Conservation (phyloP, 306 rosid genomes). For the Carpinus fangiana region DNA sequence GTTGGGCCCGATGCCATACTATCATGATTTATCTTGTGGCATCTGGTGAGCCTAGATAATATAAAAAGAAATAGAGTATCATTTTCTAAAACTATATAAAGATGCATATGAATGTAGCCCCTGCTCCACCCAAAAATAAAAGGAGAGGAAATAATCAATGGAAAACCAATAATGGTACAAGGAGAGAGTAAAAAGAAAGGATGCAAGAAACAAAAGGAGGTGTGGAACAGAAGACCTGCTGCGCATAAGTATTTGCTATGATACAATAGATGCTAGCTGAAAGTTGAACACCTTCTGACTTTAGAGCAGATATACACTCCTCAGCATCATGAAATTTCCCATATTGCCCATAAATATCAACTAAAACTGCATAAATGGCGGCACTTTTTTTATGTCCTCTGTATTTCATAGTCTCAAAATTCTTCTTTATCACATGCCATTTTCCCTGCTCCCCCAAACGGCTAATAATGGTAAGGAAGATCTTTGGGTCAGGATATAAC, state of each 20-base stretch:
- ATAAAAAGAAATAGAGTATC: not conserved
- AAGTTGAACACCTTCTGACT: constrained; percentile 55
- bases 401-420: constrained; percentile 56
- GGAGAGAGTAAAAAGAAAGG: not conserved
- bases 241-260: constrained; percentile 79
- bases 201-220: constrained; percentile 4
- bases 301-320: constrained; percentile 60
- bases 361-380: constrained; percentile 59
- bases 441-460: constrained; percentile 75
- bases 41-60: not conserved
- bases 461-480: constrained; percentile 63
- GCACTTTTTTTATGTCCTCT: constrained; percentile 52
- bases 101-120: not conserved
- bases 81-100: not conserved
- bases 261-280: constrained; percentile 60
- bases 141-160: not conserved
- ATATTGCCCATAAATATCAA: constrained; percentile 76
- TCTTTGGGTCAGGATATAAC: constrained; percentile 79
- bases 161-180: not conserved
- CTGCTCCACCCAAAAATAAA: not conserved
- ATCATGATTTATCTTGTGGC: not conserved
- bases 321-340: constrained; percentile 64
- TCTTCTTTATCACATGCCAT: constrained; percentile 60
- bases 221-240: constrained; percentile 48
- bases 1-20: not conserved